These are phyloP conservation scores for Hymenoscyphus fraxineus DNA, from an alignment of 2,329 filamentous ascomycete species.

Conservation along the genomic window DNA sequence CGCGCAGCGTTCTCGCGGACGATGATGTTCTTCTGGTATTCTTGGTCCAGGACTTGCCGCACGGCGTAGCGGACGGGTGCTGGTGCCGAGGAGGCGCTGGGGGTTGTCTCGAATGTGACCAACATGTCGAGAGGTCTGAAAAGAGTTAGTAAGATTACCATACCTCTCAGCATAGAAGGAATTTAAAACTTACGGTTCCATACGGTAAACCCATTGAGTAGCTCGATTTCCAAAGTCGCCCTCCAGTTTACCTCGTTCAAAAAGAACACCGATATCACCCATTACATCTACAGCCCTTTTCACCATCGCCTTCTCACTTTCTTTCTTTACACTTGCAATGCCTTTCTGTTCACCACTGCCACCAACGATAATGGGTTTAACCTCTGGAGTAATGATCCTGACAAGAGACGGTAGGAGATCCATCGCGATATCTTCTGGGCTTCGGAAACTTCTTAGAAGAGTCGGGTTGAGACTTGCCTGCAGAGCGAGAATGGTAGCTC, in stretches of 20 bases:
- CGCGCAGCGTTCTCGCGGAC: conserved; percentile 63
- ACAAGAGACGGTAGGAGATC: conserved; percentile 84
- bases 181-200: conserved; percentile 76
- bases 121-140: conserved; percentile 69
- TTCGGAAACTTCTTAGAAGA: conserved; percentile 74
- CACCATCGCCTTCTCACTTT: conserved; percentile 78
- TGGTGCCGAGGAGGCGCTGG: conserved; percentile 48
- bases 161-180: conserved; percentile 1
- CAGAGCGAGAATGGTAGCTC: conserved; percentile 67
- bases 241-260: conserved; percentile 79
- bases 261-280: conserved; percentile 73
- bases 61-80: conserved; percentile 86
- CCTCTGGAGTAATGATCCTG: conserved; percentile 79
- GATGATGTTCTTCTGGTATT: conserved; percentile 70
- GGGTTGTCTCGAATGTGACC: conserved; percentile 67
- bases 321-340: conserved; percentile 82
- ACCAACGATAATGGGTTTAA: conserved; percentile 86
- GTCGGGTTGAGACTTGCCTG: conserved; percentile 71
- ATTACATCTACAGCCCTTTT: conserved; percentile 76
- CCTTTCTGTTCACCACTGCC: conserved; percentile 60
- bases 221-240: conserved; percentile 56
- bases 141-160: conserved; percentile 9
- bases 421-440: conserved; percentile 69
- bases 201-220: conserved; percentile 77
- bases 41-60: conserved; percentile 87